Evolutionary conservation across 257 asterid genomes (phyloP).

Genomic region (Coffea canephora): DNA sequence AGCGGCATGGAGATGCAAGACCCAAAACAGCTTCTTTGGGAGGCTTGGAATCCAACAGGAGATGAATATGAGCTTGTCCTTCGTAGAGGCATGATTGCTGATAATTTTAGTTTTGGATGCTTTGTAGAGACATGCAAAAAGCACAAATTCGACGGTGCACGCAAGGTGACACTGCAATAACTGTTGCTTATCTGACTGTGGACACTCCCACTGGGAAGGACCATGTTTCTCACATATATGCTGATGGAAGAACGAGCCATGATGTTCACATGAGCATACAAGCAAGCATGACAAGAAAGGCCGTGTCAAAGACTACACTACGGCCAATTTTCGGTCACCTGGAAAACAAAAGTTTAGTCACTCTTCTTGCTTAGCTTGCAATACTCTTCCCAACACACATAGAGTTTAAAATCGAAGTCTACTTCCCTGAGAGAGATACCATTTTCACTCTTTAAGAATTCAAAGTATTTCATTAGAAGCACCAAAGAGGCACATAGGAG

Average conservation of each 20-base stretch:
- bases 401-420: constrained; percentile 5
- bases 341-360: constrained; percentile 4
- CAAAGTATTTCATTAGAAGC: neutral
- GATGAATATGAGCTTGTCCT: constrained; percentile 29
- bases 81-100: constrained; percentile 19
- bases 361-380: neutral
- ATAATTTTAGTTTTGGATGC: constrained; percentile 26
- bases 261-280: constrained; percentile 39
- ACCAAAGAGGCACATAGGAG: neutral
- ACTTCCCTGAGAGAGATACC: neutral
- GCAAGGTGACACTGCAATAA: constrained; percentile 35
- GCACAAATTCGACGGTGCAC: constrained; percentile 32
- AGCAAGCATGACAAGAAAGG: constrained; percentile 12
- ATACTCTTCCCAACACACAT: neutral
- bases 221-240: constrained; percentile 41
- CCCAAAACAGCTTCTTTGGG: constrained; percentile 27
- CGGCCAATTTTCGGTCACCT: constrained; percentile 1
- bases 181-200: constrained; percentile 44
- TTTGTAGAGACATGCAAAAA: constrained; percentile 31
- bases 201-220: constrained; percentile 33
- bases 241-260: constrained; percentile 38
- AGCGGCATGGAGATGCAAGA: constrained; percentile 27
- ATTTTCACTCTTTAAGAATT: neutral
- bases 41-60: constrained; percentile 36
- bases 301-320: constrained; percentile 14